Percentiles rank a stretch among this genome's conserved stretches.
Evolutionary conservation across 495 filamentous ascomycete species (phyloP).

Genomic region (Neurospora sp.): DNA sequence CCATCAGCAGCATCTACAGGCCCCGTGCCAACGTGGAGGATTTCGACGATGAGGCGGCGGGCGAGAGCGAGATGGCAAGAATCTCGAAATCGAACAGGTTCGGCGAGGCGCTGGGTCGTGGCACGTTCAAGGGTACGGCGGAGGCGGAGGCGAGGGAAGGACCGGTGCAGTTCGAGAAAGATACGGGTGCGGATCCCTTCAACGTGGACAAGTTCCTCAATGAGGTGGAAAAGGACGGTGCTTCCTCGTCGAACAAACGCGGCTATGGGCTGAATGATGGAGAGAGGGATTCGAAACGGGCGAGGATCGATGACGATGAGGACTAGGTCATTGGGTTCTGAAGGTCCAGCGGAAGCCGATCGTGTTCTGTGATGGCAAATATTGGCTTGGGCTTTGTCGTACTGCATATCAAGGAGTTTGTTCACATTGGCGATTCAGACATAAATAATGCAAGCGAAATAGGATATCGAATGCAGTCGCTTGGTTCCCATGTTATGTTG

Average conservation of each 20-base stretch:
- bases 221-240: constrained; percentile 53
- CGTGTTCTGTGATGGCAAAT: not conserved
- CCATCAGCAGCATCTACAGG: constrained; percentile 88
- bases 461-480: not conserved
- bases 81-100: constrained; percentile 78
- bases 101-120: constrained; percentile 71
- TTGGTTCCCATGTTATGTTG: not conserved
- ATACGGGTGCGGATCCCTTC: constrained; percentile 73
- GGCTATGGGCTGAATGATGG: constrained; percentile 78
- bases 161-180: constrained; percentile 97
- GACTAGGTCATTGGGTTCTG: constrained; percentile 8
- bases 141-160: constrained; percentile 83
- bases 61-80: constrained; percentile 71
- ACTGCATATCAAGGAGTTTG: not conserved
- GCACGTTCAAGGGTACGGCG: constrained; percentile 81
- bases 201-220: constrained; percentile 87
- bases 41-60: constrained; percentile 69
- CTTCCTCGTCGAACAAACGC: constrained; percentile 48
- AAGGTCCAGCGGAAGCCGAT: not conserved
- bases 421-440: not conserved
- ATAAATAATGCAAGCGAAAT: not conserved
- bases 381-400: not conserved
- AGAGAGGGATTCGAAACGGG: constrained; percentile 64
- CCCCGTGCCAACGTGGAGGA: constrained; percentile 62
- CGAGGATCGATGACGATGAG: constrained; percentile 69